A percentile compares a stretch with the other conserved stretches of the same genome.
Evolutionary conservation across 1,284 basidiomycete genomes (phyloP).

Genomic region (Sporisorium sorghi): DNA sequence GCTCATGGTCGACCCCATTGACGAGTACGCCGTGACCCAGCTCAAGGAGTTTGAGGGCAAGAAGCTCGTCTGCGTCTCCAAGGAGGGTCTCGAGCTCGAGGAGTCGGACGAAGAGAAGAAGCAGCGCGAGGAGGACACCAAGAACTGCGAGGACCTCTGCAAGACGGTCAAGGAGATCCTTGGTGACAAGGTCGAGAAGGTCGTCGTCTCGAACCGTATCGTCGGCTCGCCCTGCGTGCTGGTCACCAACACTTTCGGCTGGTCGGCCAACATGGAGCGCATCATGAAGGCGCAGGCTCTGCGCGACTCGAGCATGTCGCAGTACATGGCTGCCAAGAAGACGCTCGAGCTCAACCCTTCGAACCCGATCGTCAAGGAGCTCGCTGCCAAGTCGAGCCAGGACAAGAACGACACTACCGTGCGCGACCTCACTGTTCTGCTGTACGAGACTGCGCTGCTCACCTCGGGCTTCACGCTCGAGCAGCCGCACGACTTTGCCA

Average conservation of each 20-base stretch:
- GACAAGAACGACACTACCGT: conserved; percentile 97
- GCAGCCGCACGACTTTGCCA: conserved; percentile 92
- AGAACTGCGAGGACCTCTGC: conserved; percentile 89
- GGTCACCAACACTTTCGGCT: conserved; percentile 98
- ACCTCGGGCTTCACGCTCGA: conserved; percentile 84
- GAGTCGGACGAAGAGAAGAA: conserved; percentile 99
- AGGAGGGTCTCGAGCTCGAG: conserved; percentile 99
- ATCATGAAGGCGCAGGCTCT: conserved; percentile 99
- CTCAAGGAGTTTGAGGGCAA: conserved; percentile 99
- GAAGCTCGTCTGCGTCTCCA: conserved; percentile 97
- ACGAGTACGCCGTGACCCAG: conserved; percentile 78
- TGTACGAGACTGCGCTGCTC: conserved; percentile 94
- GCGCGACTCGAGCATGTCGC: conserved; percentile 98
- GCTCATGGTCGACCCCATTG: conserved; percentile 86
- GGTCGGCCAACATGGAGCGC: conserved; percentile 99
- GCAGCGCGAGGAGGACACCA: conserved; percentile 85
- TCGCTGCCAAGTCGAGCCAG: conserved; percentile 91
- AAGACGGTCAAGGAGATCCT: conserved; percentile 97
- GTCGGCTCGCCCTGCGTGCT: conserved; percentile 69
- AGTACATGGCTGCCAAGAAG: conserved; percentile 95
- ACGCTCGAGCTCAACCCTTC: conserved; percentile 96
- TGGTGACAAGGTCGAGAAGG: conserved; percentile 99
- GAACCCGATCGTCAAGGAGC: conserved; percentile 95
- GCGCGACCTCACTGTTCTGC: conserved; percentile 90
- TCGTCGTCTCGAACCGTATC: conserved; percentile 91